Conservation (phyloP, 495 filamentous ascomycete genomes). For the Penicillium nucicola region DNA sequence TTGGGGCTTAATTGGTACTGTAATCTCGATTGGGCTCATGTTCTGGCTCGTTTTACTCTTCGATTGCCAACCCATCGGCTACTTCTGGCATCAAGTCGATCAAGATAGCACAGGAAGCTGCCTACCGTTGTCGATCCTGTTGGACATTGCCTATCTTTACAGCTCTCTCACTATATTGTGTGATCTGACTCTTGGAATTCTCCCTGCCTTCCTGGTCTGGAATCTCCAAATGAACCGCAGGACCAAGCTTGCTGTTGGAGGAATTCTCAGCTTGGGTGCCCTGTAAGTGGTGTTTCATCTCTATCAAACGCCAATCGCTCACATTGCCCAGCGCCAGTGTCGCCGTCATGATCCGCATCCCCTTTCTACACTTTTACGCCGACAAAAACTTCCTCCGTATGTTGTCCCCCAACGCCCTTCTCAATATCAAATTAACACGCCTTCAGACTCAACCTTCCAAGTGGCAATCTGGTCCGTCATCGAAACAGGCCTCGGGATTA, state of each 20-base stretch:
- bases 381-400: constrained; percentile 29
- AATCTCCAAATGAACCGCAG: constrained; percentile 24
- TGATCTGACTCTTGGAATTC: constrained; percentile 29
- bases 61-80: constrained; percentile 27
- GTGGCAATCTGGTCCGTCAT: constrained; percentile 32
- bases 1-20: constrained; percentile 16
- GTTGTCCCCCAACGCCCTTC: neutral
- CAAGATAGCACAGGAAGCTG: constrained; percentile 12
- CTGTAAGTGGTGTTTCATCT: constrained; percentile 18
- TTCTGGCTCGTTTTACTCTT: constrained; percentile 26
- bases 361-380: constrained; percentile 18
- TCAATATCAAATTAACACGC: neutral
- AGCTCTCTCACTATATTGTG: constrained; percentile 23
- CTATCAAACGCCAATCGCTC: neutral
- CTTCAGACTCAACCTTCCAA: constrained; percentile 23
- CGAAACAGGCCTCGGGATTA: constrained; percentile 34
- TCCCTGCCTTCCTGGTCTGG: constrained; percentile 24
- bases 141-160: constrained; percentile 28
- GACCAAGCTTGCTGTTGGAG: constrained; percentile 23
- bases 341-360: constrained; percentile 28
- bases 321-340: constrained; percentile 18
- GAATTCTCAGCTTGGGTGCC: constrained; percentile 26
- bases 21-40: constrained; percentile 11
- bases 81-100: constrained; percentile 26
- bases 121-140: constrained; percentile 2